Conservation (phyloP, 1,284 basidiomycete genomes). For the Inonotus hispidus region DNA sequence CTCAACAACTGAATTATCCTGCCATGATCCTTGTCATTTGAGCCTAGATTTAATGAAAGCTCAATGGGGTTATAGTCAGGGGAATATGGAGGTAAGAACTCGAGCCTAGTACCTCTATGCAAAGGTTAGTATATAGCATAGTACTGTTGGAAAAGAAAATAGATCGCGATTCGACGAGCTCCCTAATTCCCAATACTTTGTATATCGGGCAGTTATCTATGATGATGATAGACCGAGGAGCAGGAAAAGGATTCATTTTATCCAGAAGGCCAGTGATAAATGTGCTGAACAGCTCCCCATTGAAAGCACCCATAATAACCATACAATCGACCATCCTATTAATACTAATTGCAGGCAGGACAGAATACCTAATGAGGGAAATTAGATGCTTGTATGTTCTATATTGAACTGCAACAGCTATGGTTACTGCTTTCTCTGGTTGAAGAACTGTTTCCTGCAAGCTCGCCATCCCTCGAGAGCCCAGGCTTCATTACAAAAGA, state of each 20-base stretch:
- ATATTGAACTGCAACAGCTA: too few relatives aligned
- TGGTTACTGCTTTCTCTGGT: too few relatives aligned
- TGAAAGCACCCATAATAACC: too few relatives aligned
- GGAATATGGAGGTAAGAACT: conserved; percentile 21
- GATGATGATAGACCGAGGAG: conserved; percentile 17
- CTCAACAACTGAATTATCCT: background rate
- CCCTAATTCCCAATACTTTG: background rate
- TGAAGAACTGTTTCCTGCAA: too few relatives aligned
- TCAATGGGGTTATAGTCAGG: conserved; percentile 23
- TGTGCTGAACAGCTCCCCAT: conserved; percentile 18
- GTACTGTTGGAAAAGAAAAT: background rate
- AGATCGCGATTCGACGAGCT: background rate
- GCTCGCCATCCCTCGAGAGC: too few relatives aligned
- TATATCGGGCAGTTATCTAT: background rate
- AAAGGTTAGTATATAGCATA: background rate
- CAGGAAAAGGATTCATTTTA: conserved; percentile 27
- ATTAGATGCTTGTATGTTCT: too few relatives aligned
- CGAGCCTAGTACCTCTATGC: conserved; percentile 17
- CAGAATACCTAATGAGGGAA: too few relatives aligned
- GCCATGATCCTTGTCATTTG: background rate
- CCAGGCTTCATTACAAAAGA: too few relatives aligned
- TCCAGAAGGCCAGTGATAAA: conserved; percentile 29
- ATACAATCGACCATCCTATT: too few relatives aligned
- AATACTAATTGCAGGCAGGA: too few relatives aligned
- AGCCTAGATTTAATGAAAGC: conserved; percentile 16